Conservation (phyloP, 805 yeast genomes). For the Millerozyma miso region DNA sequence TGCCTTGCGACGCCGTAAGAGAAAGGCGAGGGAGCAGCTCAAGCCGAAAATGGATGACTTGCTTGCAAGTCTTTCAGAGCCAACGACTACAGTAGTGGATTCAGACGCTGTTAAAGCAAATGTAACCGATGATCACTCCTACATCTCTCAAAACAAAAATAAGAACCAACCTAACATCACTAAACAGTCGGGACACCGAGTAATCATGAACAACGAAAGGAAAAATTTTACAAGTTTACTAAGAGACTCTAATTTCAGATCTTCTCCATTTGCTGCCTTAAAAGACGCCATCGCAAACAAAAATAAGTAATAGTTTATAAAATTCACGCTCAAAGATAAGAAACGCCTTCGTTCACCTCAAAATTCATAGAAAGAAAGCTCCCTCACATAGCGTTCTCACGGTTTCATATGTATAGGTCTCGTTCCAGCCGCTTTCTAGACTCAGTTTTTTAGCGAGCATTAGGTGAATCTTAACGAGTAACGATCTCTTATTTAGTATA, state of each 20-base stretch:
- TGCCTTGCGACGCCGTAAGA: constrained; percentile 58
- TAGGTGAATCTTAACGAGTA: too few species aligned
- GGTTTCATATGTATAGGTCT: too few species aligned
- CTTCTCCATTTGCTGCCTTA: constrained; percentile 62
- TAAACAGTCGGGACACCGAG: constrained; percentile 34
- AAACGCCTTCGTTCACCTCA: too few species aligned
- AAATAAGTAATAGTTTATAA: not conserved
- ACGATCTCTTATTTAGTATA: not conserved
- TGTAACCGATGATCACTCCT: constrained; percentile 9
- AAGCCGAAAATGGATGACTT: constrained; percentile 67
- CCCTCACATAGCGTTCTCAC: too few species aligned
- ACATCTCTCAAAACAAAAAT: constrained; percentile 19
- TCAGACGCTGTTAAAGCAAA: not conserved
- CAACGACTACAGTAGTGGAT: constrained; percentile 12
- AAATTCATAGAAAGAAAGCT: too few species aligned
- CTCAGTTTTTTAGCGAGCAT: too few species aligned
- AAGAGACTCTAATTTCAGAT: constrained; percentile 49
- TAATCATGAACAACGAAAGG: constrained; percentile 55
- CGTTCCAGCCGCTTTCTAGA: too few species aligned
- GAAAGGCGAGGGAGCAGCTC: constrained; percentile 55
- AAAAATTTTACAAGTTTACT: constrained; percentile 56
- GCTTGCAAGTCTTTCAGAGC: constrained; percentile 45
- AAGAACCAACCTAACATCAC: constrained; percentile 51
- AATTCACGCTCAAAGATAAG: too few species aligned
- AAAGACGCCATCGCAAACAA: constrained; percentile 46